phyloP scores from a whole-genome alignment of 805 yeast species.

The Starmerella vitae region DNA sequence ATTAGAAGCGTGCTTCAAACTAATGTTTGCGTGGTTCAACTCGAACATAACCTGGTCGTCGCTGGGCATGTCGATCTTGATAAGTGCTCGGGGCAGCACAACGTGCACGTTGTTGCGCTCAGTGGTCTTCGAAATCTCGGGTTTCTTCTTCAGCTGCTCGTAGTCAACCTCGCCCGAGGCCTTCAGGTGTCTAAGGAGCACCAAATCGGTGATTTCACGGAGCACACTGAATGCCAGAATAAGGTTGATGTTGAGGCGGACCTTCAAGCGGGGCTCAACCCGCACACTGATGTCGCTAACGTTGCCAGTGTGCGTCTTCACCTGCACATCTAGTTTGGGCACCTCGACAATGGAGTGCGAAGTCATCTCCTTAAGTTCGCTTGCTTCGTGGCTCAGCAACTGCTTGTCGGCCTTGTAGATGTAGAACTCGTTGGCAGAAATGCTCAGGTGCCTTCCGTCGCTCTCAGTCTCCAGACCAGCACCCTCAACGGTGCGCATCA shows the following conservation, averaged over 20 bases:
- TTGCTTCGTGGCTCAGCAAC: slow-evolving; percentile 5
- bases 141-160: neutral
- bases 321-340: slow-evolving; percentile 8
- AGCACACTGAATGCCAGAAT: slow-evolving; percentile 20
- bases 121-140: neutral
- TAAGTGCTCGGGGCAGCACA: slow-evolving; percentile 15
- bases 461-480: slow-evolving; percentile 1
- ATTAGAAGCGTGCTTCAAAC: slow-evolving; percentile 20
- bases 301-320: slow-evolving; percentile 7
- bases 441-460: slow-evolving; percentile 17
- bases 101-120: slow-evolving; percentile 4
- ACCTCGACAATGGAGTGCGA: slow-evolving; percentile 8
- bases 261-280: slow-evolving; percentile 15
- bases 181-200: slow-evolving; percentile 9
- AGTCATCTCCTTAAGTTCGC: slow-evolving; percentile 6
- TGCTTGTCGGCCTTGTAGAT: slow-evolving; percentile 15
- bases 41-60: slow-evolving; percentile 38
- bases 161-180: neutral
- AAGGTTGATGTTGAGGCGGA: slow-evolving; percentile 19
- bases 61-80: slow-evolving; percentile 35
- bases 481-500: neutral
- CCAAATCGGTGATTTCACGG: slow-evolving; percentile 19
- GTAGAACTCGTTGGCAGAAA: slow-evolving; percentile 8
- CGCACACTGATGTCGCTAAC: slow-evolving; percentile 2
- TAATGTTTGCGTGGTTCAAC: slow-evolving; percentile 22